Percentiles rank a stretch among this genome's conserved stretches.
Conservation (phyloP, 1,284 basidiomycete genomes). For the Heterobasidion occidentale region DNA sequence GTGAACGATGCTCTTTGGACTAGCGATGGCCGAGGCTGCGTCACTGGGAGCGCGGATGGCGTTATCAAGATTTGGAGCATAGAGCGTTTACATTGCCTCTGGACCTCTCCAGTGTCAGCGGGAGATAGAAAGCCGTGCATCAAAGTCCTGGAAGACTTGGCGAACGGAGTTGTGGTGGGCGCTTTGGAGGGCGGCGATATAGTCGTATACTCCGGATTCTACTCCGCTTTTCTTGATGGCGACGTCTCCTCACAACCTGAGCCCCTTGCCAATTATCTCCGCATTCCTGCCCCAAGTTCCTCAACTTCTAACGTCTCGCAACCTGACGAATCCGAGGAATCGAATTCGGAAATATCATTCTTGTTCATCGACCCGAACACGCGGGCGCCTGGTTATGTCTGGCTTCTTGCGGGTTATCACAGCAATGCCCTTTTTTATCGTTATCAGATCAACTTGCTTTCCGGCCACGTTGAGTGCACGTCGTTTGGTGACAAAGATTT, state of each 20-base stretch:
- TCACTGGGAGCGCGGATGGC: constrained; percentile 57
- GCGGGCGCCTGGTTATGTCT: constrained; percentile 8
- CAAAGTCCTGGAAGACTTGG: constrained; percentile 36
- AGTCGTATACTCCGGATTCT: constrained; percentile 42
- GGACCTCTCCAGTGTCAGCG: constrained; percentile 39
- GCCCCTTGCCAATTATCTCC: constrained; percentile 16
- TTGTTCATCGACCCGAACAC: constrained; percentile 15
- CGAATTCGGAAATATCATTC: background rate
- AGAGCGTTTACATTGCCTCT: constrained; percentile 43
- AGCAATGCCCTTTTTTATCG: constrained; percentile 42
- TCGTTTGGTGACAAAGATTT: constrained; percentile 46
- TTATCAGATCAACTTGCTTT: constrained; percentile 23
- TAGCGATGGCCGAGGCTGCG: constrained; percentile 25
- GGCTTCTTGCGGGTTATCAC: constrained; percentile 38
- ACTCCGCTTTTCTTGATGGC: constrained; percentile 4
- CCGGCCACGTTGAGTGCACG: constrained; percentile 25
- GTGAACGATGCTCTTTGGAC: constrained; percentile 51
- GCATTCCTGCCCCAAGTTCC: constrained; percentile 18
- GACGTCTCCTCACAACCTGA: constrained; percentile 6
- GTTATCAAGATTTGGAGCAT: constrained; percentile 66
- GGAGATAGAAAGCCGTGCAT: constrained; percentile 25
- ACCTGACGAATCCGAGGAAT: constrained; percentile 7
- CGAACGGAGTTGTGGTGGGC: constrained; percentile 38
- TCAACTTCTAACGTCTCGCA: constrained; percentile 6
- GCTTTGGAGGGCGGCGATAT: constrained; percentile 49